Evolutionary conservation across 345 rosid genomes (phyloP).

Genomic region (Limnanthes douglasii): DNA sequence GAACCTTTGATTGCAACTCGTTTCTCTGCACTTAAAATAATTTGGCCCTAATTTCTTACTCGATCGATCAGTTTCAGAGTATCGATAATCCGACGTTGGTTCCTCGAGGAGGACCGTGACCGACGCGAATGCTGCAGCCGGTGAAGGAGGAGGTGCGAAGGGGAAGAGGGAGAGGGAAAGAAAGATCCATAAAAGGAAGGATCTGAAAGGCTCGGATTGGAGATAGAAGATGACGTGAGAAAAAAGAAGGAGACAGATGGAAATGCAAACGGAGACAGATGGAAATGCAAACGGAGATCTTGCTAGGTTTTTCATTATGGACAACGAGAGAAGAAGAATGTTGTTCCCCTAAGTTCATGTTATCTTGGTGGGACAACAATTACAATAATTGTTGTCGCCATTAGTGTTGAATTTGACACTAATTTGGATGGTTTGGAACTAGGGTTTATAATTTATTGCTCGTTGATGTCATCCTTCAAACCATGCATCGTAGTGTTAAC

Average conservation of each 20-base stretch:
- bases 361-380: no score
- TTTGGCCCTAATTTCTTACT: slow-evolving; percentile 29
- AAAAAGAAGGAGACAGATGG: slow-evolving; percentile 22
- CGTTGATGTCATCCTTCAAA: no score
- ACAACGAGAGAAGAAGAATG: slow-evolving; percentile 11
- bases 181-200: slow-evolving; percentile 58
- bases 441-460: no score
- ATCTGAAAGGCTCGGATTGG: slow-evolving; percentile 47
- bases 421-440: no score
- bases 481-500: no score
- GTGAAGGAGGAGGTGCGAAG: slow-evolving; percentile 65
- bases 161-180: slow-evolving; percentile 57
- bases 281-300: slow-evolving; percentile 16
- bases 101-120: slow-evolving; percentile 55
- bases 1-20: slow-evolving; percentile 12
- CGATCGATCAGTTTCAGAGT: slow-evolving; percentile 18
- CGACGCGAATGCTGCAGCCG: slow-evolving; percentile 70
- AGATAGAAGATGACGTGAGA: slow-evolving; percentile 43
- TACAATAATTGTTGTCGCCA: no score
- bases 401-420: no score
- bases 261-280: no score
- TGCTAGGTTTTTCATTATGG: slow-evolving; percentile 11
- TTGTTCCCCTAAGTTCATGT: no score
- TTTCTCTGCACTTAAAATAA: slow-evolving; percentile 27
- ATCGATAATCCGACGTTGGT: slow-evolving; percentile 11